Conservation (phyloP, 2,329 filamentous ascomycete genomes). For the Escovopsis weberi region DNA sequence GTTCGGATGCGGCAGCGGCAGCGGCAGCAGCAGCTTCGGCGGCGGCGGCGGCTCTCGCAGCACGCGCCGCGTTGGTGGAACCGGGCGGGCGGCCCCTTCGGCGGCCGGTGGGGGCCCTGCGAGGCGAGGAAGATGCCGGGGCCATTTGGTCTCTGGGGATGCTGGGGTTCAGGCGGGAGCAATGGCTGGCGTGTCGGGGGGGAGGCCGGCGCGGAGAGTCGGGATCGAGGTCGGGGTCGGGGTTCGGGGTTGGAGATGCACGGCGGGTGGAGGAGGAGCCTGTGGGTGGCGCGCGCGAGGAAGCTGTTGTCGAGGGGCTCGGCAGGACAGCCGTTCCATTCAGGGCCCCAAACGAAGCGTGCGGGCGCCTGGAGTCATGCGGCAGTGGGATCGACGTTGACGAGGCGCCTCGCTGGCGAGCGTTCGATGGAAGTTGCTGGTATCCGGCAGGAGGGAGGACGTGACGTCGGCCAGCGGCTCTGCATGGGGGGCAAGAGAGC, state of each 20-base stretch:
- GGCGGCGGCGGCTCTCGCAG: conserved; percentile 22
- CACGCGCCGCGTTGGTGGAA: conserved; percentile 26
- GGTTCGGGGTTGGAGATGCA: neutral
- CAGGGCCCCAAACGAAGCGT: conserved; percentile 7
- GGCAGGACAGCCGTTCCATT: conserved; percentile 9
- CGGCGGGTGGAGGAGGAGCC: conserved; percentile 1
- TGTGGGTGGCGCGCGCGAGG: conserved; percentile 14
- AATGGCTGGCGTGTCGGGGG: too few species aligned
- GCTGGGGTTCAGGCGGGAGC: neutral
- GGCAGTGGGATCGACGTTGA: conserved; percentile 9
- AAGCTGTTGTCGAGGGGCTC: conserved; percentile 13
- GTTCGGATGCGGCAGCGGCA: conserved; percentile 32
- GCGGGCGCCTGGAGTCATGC: conserved; percentile 8
- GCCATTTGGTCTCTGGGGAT: conserved; percentile 13
- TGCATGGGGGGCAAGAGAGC: conserved; percentile 11
- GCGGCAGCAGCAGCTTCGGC: conserved; percentile 12
- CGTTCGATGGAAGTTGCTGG: conserved; percentile 15
- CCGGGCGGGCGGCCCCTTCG: conserved; percentile 33
- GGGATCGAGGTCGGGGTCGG: neutral
- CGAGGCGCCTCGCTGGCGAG: conserved; percentile 10
- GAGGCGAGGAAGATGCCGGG: conserved; percentile 23
- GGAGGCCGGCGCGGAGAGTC: too few species aligned
- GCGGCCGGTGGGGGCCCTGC: conserved; percentile 27
- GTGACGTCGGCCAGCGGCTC: conserved; percentile 21
- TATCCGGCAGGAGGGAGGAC: conserved; percentile 14